Conservation (phyloP, 306 rosid genomes). For the Datisca glomerata region DNA sequence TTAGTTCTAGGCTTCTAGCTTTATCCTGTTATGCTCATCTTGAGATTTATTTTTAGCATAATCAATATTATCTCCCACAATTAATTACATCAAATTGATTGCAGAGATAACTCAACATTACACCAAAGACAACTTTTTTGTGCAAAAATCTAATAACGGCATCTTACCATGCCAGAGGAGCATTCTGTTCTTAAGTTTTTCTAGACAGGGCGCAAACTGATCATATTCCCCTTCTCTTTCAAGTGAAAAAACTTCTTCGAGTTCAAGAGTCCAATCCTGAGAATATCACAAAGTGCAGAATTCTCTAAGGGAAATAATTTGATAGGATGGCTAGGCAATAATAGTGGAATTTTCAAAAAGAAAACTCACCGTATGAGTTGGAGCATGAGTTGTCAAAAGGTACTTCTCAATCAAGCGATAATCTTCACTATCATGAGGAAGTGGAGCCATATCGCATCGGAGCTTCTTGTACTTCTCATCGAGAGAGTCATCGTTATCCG, state of each 20-base stretch:
- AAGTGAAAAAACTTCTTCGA: slow-evolving; percentile 87
- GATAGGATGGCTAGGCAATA: slow-evolving; percentile 1
- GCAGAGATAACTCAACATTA: too few relatives aligned
- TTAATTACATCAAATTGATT: too few relatives aligned
- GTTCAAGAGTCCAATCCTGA: slow-evolving; percentile 96
- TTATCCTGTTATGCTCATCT: too few relatives aligned
- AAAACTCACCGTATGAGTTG: slow-evolving; percentile 74
- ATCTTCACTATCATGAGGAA: slow-evolving; percentile 80
- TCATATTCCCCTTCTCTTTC: slow-evolving; percentile 84
- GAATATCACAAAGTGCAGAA: slow-evolving; percentile 6
- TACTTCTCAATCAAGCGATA: slow-evolving; percentile 65
- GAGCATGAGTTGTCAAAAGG: slow-evolving; percentile 87
- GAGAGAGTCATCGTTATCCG: slow-evolving; percentile 56
- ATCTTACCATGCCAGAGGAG: slow-evolving; percentile 96
- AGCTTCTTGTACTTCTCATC: slow-evolving; percentile 92
- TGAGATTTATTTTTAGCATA: too few relatives aligned
- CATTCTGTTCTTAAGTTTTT: slow-evolving; percentile 74
- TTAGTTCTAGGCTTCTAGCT: too few relatives aligned
- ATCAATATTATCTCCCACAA: too few relatives aligned
- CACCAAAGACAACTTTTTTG: neutral
- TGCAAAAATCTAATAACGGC: neutral
- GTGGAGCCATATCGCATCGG: slow-evolving; percentile 58
- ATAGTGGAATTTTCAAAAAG: slow-evolving; percentile 1
- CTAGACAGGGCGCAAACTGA: slow-evolving; percentile 47
- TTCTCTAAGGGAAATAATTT: slow-evolving; percentile 1